These are phyloP conservation scores for Dioscorea alata DNA, from an alignment of 106 monocot species.

Conservation along the genomic window DNA sequence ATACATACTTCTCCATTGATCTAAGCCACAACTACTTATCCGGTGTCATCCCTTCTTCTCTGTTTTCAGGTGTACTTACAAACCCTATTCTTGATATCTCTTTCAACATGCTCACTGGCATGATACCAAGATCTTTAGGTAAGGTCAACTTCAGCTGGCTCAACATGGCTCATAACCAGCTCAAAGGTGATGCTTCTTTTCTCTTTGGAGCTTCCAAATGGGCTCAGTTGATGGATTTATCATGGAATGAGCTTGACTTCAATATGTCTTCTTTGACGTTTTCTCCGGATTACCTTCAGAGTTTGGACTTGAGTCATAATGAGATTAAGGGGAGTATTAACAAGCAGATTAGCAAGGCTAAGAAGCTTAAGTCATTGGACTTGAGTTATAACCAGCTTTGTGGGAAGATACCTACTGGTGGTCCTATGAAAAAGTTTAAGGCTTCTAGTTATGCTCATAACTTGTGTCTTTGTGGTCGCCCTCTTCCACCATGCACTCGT, in stretches of 20 bases:
- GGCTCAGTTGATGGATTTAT: conserved; percentile 9
- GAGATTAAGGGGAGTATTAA: conserved; percentile 19
- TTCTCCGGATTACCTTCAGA: neutral
- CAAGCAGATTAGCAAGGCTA: conserved; percentile 2
- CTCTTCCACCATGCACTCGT: conserved; percentile 5
- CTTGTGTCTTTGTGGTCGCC: conserved; percentile 11
- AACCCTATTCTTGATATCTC: conserved; percentile 1
- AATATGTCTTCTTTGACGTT: conserved; percentile 11
- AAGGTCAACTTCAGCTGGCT: neutral
- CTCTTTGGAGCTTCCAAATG: conserved; percentile 19
- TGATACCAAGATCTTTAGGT: neutral
- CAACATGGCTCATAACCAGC: conserved; percentile 30
- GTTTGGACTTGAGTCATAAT: conserved; percentile 12
- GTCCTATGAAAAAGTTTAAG: neutral
- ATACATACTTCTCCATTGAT: neutral
- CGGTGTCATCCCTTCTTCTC: conserved; percentile 10
- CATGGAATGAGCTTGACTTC: conserved; percentile 26
- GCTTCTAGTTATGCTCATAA: neutral
- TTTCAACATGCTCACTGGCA: conserved; percentile 4
- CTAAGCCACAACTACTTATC: conserved; percentile 4
- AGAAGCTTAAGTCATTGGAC: conserved; percentile 5
- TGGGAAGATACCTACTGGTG: conserved; percentile 5
- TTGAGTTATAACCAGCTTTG: conserved; percentile 16
- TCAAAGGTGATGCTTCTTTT: conserved; percentile 28
- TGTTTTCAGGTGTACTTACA: neutral